Conservation (phyloP, 192 early-diverging fungal species). For the Helicostylum pulchrum region DNA sequence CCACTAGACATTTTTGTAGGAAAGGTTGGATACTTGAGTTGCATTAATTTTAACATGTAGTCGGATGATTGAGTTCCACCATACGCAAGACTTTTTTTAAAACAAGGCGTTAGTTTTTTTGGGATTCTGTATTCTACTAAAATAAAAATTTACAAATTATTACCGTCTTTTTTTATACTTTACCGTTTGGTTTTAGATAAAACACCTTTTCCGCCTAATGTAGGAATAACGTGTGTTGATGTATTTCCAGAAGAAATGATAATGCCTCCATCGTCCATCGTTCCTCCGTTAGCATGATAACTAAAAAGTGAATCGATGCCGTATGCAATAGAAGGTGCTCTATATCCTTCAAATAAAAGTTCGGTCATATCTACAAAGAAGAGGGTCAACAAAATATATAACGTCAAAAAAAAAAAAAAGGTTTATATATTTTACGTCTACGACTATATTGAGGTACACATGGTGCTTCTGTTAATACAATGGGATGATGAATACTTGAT, state of each 20-base stretch:
- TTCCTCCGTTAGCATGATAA: constrained; percentile 66
- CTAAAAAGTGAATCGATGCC: constrained; percentile 89
- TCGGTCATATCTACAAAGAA: constrained; percentile 70
- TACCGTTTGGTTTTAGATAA: constrained; percentile 73
- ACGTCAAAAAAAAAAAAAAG: background rate
- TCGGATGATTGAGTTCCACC: constrained; percentile 76
- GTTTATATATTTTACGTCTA: constrained; percentile 48
- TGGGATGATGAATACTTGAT: constrained; percentile 69
- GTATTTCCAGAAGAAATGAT: constrained; percentile 70
- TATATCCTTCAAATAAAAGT: constrained; percentile 85
- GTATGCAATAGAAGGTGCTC: constrained; percentile 71
- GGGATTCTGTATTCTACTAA: background rate
- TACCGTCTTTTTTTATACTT: background rate
- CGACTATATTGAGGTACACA: constrained; percentile 76
- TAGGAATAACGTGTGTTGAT: constrained; percentile 74
- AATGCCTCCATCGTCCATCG: constrained; percentile 61
- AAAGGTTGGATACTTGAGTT: constrained; percentile 88
- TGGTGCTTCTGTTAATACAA: constrained; percentile 85
- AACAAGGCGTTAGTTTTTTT: background rate
- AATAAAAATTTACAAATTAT: background rate
- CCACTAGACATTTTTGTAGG: constrained; percentile 75
- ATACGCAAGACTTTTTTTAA: constrained; percentile 60
- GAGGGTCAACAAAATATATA: too few relatives aligned
- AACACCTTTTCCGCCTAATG: constrained; percentile 56
- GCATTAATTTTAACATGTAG: constrained; percentile 81